These are phyloP conservation scores for Yamadazyma membranifaciens DNA, from an alignment of 1,139 yeast genomes.

Conservation along the genomic window DNA sequence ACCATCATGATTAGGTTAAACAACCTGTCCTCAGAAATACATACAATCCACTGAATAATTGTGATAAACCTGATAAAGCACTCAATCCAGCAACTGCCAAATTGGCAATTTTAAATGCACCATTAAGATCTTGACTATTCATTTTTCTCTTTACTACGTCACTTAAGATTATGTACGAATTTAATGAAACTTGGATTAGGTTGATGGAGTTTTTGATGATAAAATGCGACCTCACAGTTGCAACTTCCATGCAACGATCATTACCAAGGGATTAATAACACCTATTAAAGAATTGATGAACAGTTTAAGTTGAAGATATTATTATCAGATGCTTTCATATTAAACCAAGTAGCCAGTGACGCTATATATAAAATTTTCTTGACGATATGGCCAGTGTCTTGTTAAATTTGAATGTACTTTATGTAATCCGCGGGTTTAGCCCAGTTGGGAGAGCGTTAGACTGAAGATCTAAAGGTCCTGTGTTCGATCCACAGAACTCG, in stretches of 20 bases:
- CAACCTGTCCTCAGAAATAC: constrained; percentile 20
- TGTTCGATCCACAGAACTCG: constrained; percentile 93
- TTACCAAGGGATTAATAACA: too few relatives aligned
- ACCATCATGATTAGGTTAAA: not conserved
- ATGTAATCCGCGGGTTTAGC: constrained; percentile 57
- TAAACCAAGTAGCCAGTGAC: too few relatives aligned
- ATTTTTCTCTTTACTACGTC: constrained; percentile 7
- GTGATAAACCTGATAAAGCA: constrained; percentile 57
- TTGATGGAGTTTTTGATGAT: not conserved
- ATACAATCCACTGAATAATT: constrained; percentile 56
- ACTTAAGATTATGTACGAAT: too few relatives aligned
- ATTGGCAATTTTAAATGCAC: constrained; percentile 63
- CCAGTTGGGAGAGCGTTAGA: constrained; percentile 92
- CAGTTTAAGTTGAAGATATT: too few relatives aligned
- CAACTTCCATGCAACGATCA: not conserved
- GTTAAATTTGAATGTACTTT: too few relatives aligned
- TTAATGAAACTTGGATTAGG: not conserved
- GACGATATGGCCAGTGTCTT: too few relatives aligned
- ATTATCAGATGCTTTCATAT: too few relatives aligned
- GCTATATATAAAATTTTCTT: too few relatives aligned
- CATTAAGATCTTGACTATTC: constrained; percentile 39
- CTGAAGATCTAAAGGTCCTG: constrained; percentile 94
- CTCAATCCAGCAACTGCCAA: constrained; percentile 60
- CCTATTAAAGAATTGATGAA: too few relatives aligned
- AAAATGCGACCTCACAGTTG: not conserved